Conservation (phyloP, 805 yeast genomes). For the Ascoidea asiatica region DNA sequence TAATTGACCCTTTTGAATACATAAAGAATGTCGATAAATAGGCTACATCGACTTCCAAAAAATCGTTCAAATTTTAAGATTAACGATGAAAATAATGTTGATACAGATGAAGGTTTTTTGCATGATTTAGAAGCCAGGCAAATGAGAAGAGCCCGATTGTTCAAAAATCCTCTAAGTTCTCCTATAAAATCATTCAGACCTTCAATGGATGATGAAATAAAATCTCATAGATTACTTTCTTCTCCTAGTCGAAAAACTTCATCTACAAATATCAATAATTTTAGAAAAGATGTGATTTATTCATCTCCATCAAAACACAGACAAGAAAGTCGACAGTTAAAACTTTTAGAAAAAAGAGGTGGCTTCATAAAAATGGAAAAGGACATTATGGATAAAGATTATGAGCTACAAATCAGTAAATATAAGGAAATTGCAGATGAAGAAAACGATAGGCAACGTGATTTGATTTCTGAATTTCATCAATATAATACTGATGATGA, state of each 20-base stretch:
- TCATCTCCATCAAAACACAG: not conserved
- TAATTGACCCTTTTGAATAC: too few species aligned
- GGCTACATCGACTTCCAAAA: too few species aligned
- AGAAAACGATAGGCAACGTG: not conserved
- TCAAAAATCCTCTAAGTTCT: not conserved
- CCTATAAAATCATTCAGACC: not conserved
- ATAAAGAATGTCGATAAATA: too few species aligned
- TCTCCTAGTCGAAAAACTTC: not conserved
- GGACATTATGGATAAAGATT: not conserved
- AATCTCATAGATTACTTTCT: not conserved
- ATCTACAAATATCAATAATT: not conserved
- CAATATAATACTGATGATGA: not conserved
- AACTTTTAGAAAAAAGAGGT: not conserved
- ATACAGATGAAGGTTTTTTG: not conserved
- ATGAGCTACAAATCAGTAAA: not conserved
- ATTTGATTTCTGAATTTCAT: too few species aligned
- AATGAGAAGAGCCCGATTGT: not conserved
- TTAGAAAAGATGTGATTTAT: not conserved
- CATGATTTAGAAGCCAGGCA: not conserved
- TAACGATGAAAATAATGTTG: too few species aligned
- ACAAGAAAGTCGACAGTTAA: not conserved
- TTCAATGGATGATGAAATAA: not conserved
- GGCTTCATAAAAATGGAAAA: not conserved
- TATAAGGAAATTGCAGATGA: not conserved
- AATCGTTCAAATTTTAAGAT: too few species aligned